Evolutionary conservation across 345 rosid genomes (phyloP).

Genomic region (Arabidopsis thaliana): DNA sequence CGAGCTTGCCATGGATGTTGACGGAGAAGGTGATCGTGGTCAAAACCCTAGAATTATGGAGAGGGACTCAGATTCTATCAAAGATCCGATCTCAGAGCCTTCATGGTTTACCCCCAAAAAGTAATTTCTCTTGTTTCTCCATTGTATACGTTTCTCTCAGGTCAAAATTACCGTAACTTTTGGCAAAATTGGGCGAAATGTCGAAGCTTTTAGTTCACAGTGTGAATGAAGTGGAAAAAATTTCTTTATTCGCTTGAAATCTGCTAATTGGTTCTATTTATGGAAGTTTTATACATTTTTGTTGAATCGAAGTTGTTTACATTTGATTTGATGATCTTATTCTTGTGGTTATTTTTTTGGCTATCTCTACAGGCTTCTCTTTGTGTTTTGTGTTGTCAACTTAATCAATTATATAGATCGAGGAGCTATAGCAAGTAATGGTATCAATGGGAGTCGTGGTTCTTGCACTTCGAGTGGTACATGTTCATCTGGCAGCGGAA

Average conservation of each 20-base stretch:
- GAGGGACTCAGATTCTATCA: constrained; percentile 45
- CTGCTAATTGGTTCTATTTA: not conserved
- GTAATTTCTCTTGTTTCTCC: constrained; percentile 42
- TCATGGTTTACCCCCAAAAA: constrained; percentile 87
- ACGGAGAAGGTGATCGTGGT: constrained; percentile 42
- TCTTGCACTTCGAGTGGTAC: constrained; percentile 69
- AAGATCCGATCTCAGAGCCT: constrained; percentile 51
- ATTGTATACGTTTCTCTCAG: constrained; percentile 3
- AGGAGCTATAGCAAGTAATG: constrained; percentile 96
- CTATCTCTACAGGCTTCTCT: constrained; percentile 70
- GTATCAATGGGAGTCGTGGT: constrained; percentile 80
- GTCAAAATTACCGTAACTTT: constrained; percentile 13
- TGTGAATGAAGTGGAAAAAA: not conserved
- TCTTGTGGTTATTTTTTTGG: constrained; percentile 7
- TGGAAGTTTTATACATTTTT: constrained; percentile 13
- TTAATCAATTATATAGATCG: constrained; percentile 85
- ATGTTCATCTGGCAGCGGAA: constrained; percentile 82
- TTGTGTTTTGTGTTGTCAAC: constrained; percentile 83
- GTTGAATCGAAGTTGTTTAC: not conserved
- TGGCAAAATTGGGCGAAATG: not conserved
- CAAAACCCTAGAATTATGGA: constrained; percentile 40
- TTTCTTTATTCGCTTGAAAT: not conserved
- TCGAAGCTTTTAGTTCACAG: constrained; percentile 23
- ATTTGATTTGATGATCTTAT: not conserved
- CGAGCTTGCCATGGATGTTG: constrained; percentile 35